Conservation (phyloP, 805 yeast genomes). For the Phaffomyces opuntiae region DNA sequence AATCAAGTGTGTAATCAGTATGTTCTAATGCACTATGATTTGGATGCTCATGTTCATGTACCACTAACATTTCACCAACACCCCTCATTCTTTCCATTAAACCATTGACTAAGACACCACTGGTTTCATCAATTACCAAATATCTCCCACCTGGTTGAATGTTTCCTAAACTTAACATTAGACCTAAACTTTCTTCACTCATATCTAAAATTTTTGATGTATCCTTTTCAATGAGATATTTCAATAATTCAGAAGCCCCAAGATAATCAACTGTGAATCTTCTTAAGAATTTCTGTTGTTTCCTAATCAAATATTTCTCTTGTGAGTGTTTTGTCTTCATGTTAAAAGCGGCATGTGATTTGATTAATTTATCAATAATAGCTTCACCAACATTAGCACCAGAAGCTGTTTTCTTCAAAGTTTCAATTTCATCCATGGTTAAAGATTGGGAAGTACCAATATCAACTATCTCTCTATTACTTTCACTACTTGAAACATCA, state of each 20-base stretch:
- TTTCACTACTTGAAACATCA: slow-evolving; percentile 41
- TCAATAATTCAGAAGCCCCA: slow-evolving; percentile 62
- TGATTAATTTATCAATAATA: slow-evolving; percentile 75
- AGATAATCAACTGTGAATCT: slow-evolving; percentile 77
- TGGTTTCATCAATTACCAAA: slow-evolving; percentile 87
- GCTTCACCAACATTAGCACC: slow-evolving; percentile 59
- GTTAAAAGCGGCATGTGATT: slow-evolving; percentile 79
- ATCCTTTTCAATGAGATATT: slow-evolving; percentile 68
- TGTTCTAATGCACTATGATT: slow-evolving; percentile 65
- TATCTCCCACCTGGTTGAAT: slow-evolving; percentile 87
- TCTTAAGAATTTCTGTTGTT: slow-evolving; percentile 84
- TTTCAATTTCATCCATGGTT: slow-evolving; percentile 75
- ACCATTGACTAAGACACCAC: slow-evolving; percentile 81
- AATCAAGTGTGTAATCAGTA: slow-evolving; percentile 53
- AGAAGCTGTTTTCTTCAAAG: slow-evolving; percentile 63
- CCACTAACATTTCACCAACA: slow-evolving; percentile 59
- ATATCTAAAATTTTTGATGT: slow-evolving; percentile 63
- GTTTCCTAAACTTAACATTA: slow-evolving; percentile 71
- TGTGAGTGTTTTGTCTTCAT: slow-evolving; percentile 86
- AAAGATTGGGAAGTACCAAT: slow-evolving; percentile 71
- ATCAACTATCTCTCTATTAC: slow-evolving; percentile 59
- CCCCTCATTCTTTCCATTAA: slow-evolving; percentile 85
- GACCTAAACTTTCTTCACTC: slow-evolving; percentile 78
- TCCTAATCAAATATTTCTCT: slow-evolving; percentile 84
- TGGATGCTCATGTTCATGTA: slow-evolving; percentile 93